Conservation (phyloP, 2,329 filamentous ascomycete species). For the Xylariales sp. region DNA sequence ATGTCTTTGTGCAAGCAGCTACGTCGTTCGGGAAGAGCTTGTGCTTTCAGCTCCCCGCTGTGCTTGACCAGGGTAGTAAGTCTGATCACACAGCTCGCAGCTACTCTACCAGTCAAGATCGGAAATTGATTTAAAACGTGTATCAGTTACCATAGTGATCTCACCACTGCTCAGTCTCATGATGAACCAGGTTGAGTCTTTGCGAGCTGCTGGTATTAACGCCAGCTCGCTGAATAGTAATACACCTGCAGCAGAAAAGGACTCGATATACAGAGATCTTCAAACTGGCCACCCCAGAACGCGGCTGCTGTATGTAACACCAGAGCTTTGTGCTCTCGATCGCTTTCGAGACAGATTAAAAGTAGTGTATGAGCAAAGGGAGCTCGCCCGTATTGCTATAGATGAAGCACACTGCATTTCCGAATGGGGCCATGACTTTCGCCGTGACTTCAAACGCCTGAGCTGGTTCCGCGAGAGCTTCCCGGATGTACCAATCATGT, state of each 20-base stretch:
- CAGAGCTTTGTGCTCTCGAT: conserved; percentile 77
- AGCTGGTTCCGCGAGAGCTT: conserved; percentile 81
- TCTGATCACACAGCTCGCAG: too few relatives aligned
- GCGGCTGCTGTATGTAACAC: conserved; percentile 86
- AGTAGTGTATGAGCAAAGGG: conserved; percentile 71
- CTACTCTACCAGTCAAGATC: too few relatives aligned
- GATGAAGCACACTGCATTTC: conserved; percentile 97
- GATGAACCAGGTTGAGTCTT: conserved; percentile 88
- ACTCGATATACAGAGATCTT: conserved; percentile 72
- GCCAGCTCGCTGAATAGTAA: conserved; percentile 87
- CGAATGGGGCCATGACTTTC: conserved; percentile 97
- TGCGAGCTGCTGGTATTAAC: conserved; percentile 68
- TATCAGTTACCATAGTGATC: conserved; percentile 85
- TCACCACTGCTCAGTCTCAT: conserved; percentile 87
- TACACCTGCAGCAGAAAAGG: conserved; percentile 61
- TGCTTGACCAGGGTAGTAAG: conserved; percentile 81
- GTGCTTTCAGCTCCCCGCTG: conserved; percentile 87
- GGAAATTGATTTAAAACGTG: too few relatives aligned
- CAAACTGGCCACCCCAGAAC: conserved; percentile 82
- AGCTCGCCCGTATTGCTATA: conserved; percentile 83
- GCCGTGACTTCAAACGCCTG: conserved; percentile 83
- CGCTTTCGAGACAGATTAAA: conserved; percentile 72
- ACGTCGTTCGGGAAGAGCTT: conserved; percentile 90
- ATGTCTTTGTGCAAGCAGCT: conserved; percentile 91
- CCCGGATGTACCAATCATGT: conserved; percentile 84